These are phyloP conservation scores for Tolypocladium ovalisporum DNA, from an alignment of 2,329 filamentous ascomycete genomes.

Conservation along the genomic window DNA sequence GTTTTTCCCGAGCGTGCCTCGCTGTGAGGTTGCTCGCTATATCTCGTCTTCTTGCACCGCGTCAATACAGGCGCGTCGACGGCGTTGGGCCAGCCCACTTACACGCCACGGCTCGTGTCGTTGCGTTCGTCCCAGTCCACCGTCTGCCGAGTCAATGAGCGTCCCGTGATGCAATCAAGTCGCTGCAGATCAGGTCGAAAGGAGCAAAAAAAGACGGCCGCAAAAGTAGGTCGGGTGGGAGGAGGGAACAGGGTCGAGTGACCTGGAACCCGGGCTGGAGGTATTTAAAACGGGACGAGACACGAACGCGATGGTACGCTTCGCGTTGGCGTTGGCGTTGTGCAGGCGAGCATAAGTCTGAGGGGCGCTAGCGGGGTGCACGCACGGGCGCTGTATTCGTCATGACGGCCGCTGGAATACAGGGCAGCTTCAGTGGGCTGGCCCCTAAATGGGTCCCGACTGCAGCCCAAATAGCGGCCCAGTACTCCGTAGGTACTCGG, in stretches of 20 bases:
- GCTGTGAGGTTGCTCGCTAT: neutral
- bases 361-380: neutral
- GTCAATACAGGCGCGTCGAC: neutral
- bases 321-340: slow-evolving; percentile 12
- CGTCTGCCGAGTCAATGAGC: neutral
- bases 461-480: too few relatives aligned
- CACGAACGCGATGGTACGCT: slow-evolving; percentile 10
- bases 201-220: neutral
- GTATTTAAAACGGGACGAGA: slow-evolving; percentile 10
- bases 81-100: neutral
- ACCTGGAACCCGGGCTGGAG: slow-evolving; percentile 1
- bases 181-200: neutral
- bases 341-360: neutral
- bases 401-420: neutral
- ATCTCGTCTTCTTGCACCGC: neutral
- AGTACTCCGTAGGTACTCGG: too few relatives aligned
- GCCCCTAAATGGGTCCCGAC: too few relatives aligned
- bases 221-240: slow-evolving; percentile 2
- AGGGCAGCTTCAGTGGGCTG: neutral
- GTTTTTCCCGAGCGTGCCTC: neutral
- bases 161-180: neutral
- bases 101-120: neutral
- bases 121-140: neutral
- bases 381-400: slow-evolving; percentile 1
- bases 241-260: slow-evolving; percentile 2